Evolutionary conservation across 164 flowering plant species (phyloP), one percentile per base, ranked within the genome.

Genomic region (Buxus sempervirens): DNA sequence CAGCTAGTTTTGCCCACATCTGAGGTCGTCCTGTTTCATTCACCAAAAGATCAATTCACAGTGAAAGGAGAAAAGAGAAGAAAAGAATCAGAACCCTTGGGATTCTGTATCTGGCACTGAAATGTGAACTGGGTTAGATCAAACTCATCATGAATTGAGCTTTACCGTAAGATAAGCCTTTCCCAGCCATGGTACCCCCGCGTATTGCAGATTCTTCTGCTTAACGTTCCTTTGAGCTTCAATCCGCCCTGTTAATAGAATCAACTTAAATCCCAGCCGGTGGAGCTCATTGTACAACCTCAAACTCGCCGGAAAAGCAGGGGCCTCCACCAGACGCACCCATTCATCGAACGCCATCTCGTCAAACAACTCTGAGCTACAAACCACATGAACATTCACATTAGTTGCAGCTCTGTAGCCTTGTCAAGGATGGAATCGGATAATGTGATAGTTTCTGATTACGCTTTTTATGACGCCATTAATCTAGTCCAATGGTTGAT

Each of bases 151-250:
- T n/a, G n/a, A n/a, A n/a, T n/a, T n/a, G n/a, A n/a, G n/a, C n/a
- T n/a, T n/a, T 82, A 94, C 97, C 98, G 81, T 62, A 95, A 70
- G 56, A 89, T 56, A 18, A 95, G 94, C 77, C 71, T 84, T 67
- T 88, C 80, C 90, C 96, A 95, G 38, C 77, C 67, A 26, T 9
- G 58, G 76, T 76, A 91, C n/a, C n/a, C 98, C 98, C 19, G 86
- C 83, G 27, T n/a, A 42, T 3, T 74, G 26, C 32, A 95, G 89
- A 76, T 95, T 90, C 57, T 73, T 72, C 36, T 9, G 75, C 0
- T 97, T 91, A 54, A 38, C 69, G 36, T 80, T 81, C 69, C 96
- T 83, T 60, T 86, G 89, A 70, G 19, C 41, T 76, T 90, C 97
- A 18, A 27, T 42, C 26, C 99, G 78, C n/a, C 98, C 99, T 0